phyloP scores from a whole-genome alignment of 2,329 filamentous ascomycete species.

The Trichoderma sp. region DNA sequence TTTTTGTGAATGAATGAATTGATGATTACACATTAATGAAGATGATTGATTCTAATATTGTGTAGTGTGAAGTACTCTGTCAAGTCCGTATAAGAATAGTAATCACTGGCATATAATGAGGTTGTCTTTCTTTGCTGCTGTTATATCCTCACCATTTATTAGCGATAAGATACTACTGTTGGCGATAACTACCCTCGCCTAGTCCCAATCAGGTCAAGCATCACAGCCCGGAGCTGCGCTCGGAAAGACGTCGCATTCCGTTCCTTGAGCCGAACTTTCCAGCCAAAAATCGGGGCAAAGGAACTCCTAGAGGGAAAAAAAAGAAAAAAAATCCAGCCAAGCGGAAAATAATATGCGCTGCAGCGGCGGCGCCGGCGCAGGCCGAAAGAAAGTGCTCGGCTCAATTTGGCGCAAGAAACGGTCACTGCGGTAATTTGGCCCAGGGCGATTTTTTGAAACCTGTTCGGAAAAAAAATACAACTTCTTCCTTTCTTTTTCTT shows the following conservation, averaged over 20 bases:
- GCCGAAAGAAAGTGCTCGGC: conserved; percentile 16
- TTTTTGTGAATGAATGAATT: not conserved
- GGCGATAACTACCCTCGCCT: not conserved
- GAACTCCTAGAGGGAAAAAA: not conserved
- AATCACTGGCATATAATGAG: no score
- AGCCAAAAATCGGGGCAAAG: conserved; percentile 4
- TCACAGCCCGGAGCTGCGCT: conserved; percentile 15
- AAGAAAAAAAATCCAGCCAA: conserved; percentile 1
- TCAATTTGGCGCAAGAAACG: conserved; percentile 15
- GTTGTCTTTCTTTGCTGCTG: not conserved
- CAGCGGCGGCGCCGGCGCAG: conserved; percentile 13
- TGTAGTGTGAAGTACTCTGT: not conserved
- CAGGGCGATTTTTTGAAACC: conserved; percentile 5
- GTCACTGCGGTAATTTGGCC: conserved; percentile 11
- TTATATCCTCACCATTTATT: not conserved
- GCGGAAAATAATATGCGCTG: not conserved
- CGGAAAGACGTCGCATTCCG: conserved; percentile 27
- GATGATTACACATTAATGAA: not conserved
- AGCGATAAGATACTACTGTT: not conserved
- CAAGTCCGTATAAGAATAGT: no score
- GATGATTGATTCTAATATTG: not conserved
- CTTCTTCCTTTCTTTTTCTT: not conserved
- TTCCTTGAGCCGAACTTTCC: not conserved
- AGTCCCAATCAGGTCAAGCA: not conserved
- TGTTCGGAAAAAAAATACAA: not conserved